Conservation (phyloP, 768 basidiomycete species). For the Mycena sanguinolenta region DNA sequence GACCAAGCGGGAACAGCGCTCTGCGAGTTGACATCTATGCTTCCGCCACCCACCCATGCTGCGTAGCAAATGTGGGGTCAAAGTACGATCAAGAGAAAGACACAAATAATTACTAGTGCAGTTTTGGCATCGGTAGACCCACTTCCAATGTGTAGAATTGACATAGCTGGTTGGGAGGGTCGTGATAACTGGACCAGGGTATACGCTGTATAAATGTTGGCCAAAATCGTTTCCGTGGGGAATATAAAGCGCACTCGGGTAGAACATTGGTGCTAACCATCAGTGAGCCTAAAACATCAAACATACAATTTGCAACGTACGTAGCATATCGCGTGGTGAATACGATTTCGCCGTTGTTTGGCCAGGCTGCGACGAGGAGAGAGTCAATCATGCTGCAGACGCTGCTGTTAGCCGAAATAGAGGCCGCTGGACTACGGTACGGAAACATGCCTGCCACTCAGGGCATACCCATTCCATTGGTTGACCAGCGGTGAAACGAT, state of each 20-base stretch:
- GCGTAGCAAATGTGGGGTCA: conserved; percentile 34
- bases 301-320: conserved; percentile 53
- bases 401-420: no score
- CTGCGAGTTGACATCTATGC: conserved; percentile 46
- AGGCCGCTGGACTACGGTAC: no score
- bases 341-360: conserved; percentile 66
- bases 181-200: conserved; percentile 66
- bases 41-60: conserved; percentile 57
- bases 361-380: conserved; percentile 73
- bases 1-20: conserved; percentile 61
- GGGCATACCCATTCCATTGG: conserved; percentile 69
- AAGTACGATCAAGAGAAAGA: not conserved
- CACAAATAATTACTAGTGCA: conserved; percentile 63
- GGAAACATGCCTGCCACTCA: conserved; percentile 34
- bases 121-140: conserved; percentile 77
- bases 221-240: not conserved
- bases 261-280: conserved; percentile 61
- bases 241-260: conserved; percentile 55
- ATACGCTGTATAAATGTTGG: conserved; percentile 45
- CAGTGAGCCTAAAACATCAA: not conserved
- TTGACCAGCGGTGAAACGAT: conserved; percentile 67
- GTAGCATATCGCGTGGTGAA: conserved; percentile 66
- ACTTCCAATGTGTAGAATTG: conserved; percentile 76
- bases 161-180: conserved; percentile 63
- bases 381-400: conserved; percentile 59